Base-by-base conservation (phyloP, 306 rosid genomes). In the Luffa aegyptiaca region DNA sequence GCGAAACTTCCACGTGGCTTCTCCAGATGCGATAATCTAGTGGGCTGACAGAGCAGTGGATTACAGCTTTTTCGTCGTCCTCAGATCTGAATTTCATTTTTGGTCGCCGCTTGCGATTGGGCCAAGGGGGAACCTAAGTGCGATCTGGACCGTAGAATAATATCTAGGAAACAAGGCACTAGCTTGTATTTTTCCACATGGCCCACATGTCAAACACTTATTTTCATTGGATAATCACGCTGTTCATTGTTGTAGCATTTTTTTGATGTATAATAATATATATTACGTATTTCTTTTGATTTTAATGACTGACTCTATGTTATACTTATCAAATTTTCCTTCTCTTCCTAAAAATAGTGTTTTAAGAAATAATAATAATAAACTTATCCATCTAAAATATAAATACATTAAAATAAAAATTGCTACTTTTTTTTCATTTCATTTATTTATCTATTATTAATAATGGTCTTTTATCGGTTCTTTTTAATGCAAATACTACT, bases 31-130 rank as follows among this genome's bases (percentile, higher is more conserved):
- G 10, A 26, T 2, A 5, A 17, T 51, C 0, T 0, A 5, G 0
- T 53, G 64, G 18, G 17, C 1, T 5, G 48, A 3, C 11, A 26
- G 35, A 51, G 78, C 79, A 75, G 63, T 8, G 3, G 79, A 53
- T 75, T 36, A 6, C 17, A 53, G 64, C 64, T 36, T 5, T 3
- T 51, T 49, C 75, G 61, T 31, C 41, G 46, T 31, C 61, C 61
- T 53, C 79, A 75, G 79, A 75, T 75, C 79, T 75, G 79, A 75
- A 26, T 52, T 52, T 18, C 33, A 13, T 5, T 75, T 75, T 75
- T 75, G 79, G 49, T 75, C 79, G 79, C 59, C 79, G 79, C 48
- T 36, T 35, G 46, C 59, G 79, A 75, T 75, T 75, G 79, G 79
- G 46, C 49, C 45, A 75, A 36, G 64, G 35, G 35, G 17, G 45